Conservation (phyloP, 139 green algal species). For the Chlorella sp. region DNA sequence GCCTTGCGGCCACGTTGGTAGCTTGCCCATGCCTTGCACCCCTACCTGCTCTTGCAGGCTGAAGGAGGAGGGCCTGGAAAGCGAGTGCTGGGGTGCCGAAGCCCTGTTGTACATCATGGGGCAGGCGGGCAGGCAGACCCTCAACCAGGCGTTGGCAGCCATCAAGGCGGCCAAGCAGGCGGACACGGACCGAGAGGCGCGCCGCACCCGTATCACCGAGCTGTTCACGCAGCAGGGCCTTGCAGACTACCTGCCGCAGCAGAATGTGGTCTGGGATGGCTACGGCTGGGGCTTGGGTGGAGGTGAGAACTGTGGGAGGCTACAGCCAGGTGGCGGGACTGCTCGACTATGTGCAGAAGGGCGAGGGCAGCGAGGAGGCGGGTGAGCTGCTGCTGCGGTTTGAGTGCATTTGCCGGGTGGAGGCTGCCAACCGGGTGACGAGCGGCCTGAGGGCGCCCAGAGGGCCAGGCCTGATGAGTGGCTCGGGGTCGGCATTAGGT, state of each 20-base stretch:
- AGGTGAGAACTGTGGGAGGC: neutral
- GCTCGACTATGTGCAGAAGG: neutral
- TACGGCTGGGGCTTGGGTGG: neutral
- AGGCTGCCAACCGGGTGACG: too few species aligned
- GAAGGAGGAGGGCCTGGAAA: neutral
- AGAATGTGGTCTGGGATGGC: neutral
- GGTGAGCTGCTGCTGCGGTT: too few species aligned
- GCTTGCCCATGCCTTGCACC: neutral
- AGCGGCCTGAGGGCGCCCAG: too few species aligned
- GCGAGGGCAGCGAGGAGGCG: neutral
- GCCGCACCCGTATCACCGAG: neutral
- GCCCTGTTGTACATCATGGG: neutral
- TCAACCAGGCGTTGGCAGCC: neutral
- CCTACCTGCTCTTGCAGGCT: neutral
- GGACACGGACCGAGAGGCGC: neutral
- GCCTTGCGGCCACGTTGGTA: neutral
- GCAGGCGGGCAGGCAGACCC: neutral
- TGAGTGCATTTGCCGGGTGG: too few species aligned
- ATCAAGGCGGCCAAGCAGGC: neutral
- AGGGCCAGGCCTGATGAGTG: too few species aligned
- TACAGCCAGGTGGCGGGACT: neutral
- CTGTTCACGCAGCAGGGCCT: constrained; percentile 3
- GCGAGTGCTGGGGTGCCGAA: neutral
- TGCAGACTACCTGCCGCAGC: neutral
- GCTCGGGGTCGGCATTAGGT: neutral